Evolutionary conservation across 805 yeast genomes (phyloP).

Genomic region (Starmerella sp.): DNA sequence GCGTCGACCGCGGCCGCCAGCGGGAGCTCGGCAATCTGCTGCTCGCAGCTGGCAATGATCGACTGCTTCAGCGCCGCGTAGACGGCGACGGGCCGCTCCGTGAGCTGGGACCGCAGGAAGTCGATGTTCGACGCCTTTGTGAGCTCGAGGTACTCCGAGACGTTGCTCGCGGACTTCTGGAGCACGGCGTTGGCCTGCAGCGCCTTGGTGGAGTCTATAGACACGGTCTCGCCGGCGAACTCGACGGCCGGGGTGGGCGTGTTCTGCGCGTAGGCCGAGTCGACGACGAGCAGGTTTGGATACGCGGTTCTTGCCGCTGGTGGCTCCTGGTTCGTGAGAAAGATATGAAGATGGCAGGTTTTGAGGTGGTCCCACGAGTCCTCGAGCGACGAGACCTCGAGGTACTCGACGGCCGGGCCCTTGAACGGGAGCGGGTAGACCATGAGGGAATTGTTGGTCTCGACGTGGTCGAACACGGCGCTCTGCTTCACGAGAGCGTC

Average conservation of each 20-base stretch:
- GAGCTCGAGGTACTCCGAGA: conserved; percentile 20
- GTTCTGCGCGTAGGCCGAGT: neutral
- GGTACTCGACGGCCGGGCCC: conserved; percentile 24
- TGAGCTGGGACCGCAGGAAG: conserved; percentile 17
- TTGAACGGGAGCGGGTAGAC: conserved; percentile 24
- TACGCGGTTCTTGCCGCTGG: conserved; percentile 11
- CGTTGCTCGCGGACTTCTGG: conserved; percentile 24
- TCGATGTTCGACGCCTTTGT: conserved; percentile 22
- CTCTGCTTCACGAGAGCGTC: conserved; percentile 26
- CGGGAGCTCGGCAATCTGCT: conserved; percentile 18
- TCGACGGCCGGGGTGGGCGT: neutral
- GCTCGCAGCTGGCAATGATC: conserved; percentile 25
- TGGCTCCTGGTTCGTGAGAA: neutral
- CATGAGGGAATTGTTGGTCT: conserved; percentile 27
- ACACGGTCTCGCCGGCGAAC: conserved; percentile 10
- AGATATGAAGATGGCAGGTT: conserved; percentile 24
- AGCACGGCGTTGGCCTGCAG: conserved; percentile 22
- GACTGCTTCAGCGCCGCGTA: conserved; percentile 20
- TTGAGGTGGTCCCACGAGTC: conserved; percentile 26
- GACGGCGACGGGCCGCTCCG: conserved; percentile 9
- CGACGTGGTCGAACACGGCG: conserved; percentile 24
- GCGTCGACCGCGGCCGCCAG: conserved; percentile 15
- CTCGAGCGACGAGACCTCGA: conserved; percentile 25
- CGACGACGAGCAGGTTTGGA: conserved; percentile 21
- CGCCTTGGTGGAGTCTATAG: conserved; percentile 20